These are phyloP conservation scores for Alloascoidea hylecoeti DNA, from an alignment of 805 yeast genomes.

Conservation along the genomic window DNA sequence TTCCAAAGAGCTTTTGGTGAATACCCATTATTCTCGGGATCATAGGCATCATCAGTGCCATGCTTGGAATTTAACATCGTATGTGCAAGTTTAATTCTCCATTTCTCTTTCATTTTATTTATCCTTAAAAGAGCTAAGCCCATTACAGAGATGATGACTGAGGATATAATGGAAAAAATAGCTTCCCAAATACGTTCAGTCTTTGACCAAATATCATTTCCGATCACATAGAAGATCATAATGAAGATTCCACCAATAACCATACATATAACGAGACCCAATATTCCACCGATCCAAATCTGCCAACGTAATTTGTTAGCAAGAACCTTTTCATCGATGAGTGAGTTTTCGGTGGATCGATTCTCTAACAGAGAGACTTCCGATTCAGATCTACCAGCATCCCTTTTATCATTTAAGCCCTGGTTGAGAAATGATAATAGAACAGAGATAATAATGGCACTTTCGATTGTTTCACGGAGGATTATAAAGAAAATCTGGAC, in stretches of 20 bases:
- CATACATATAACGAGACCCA: conserved; percentile 59
- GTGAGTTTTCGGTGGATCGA: not conserved
- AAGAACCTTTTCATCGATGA: conserved; percentile 4
- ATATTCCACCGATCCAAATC: conserved; percentile 69
- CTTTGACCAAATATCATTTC: conserved; percentile 75
- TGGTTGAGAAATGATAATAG: conserved; percentile 29
- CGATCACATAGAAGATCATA: conserved; percentile 56
- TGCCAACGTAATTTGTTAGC: conserved; percentile 43
- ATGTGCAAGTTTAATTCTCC: conserved; percentile 48
- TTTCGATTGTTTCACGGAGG: conserved; percentile 30
- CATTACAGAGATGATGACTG: conserved; percentile 73
- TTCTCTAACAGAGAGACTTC: not conserved
- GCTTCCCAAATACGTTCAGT: conserved; percentile 92
- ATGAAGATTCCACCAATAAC: conserved; percentile 63
- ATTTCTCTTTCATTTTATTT: conserved; percentile 71
- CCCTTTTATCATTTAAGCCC: conserved; percentile 5
- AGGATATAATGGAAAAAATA: conserved; percentile 60
- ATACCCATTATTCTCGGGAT: not conserved
- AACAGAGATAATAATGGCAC: conserved; percentile 33
- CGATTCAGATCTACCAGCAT: not conserved
- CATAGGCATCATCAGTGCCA: conserved; percentile 2
- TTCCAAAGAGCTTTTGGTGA: conserved; percentile 4
- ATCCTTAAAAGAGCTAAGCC: conserved; percentile 72
- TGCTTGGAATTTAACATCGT: conserved; percentile 15
- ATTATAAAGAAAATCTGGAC: conserved; percentile 31